phyloP scores from a whole-genome alignment of 2,329 filamentous ascomycete species.

The Trichothecium roseum region DNA sequence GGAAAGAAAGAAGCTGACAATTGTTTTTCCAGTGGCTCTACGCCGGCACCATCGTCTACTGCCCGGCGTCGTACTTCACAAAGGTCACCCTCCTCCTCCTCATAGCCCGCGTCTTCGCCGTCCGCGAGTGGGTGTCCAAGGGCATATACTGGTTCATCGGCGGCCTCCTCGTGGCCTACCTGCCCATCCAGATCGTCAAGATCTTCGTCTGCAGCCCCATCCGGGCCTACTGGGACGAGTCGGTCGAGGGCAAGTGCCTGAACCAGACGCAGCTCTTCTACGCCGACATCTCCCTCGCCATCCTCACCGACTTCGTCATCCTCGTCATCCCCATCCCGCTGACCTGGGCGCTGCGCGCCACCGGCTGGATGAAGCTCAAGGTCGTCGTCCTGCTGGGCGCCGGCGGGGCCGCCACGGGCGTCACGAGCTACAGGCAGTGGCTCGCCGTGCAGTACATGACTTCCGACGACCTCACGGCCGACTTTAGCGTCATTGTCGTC shows the following conservation, averaged over 20 bases:
- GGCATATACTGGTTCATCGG: constrained; percentile 18
- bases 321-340: constrained; percentile 21
- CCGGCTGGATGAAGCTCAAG: constrained; percentile 19
- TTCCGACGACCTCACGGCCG: not conserved
- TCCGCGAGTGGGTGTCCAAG: constrained; percentile 11
- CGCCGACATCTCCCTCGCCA: constrained; percentile 18
- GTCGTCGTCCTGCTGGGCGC: constrained; percentile 18
- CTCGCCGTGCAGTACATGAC: constrained; percentile 4
- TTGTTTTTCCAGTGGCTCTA: constrained; percentile 15
- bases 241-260: constrained; percentile 15
- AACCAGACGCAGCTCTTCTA: constrained; percentile 20
- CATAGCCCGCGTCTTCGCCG: constrained; percentile 19
- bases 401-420: constrained; percentile 16
- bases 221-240: constrained; percentile 12
- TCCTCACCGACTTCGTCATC: constrained; percentile 21
- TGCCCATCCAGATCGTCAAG: constrained; percentile 17
- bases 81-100: constrained; percentile 22
- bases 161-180: constrained; percentile 14
- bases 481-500: not conserved
- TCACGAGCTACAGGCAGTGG: constrained; percentile 17
- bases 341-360: constrained; percentile 17
- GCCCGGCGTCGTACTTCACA: constrained; percentile 16
- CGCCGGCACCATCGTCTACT: constrained; percentile 16
- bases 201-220: constrained; percentile 14
- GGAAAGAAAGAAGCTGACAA: too few species aligned